A percentile compares a stretch with the other conserved stretches of the same genome.
phyloP scores from a whole-genome alignment of 192 early-diverging fungal species.

The Linnemannia zychae region DNA sequence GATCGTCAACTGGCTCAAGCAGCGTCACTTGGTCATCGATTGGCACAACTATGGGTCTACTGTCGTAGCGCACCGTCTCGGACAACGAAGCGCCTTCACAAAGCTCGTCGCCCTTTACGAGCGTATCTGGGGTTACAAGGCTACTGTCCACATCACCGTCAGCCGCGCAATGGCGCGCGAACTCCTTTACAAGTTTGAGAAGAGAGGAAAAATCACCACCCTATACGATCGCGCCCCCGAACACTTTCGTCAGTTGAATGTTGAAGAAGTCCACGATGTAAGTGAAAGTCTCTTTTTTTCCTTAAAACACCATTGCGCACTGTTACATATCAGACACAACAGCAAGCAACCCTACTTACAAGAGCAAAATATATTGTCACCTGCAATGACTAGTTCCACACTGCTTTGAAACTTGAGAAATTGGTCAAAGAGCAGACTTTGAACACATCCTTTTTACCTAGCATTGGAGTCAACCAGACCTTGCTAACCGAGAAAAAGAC shows the following conservation, averaged over 20 bases:
- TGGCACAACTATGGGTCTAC: constrained; percentile 99
- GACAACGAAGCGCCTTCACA: constrained; percentile 59
- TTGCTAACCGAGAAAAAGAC: constrained; percentile 60
- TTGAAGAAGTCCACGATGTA: constrained; percentile 78
- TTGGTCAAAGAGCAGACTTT: constrained; percentile 57
- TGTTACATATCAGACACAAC: too few species aligned
- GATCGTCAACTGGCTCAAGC: constrained; percentile 72
- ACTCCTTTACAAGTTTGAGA: constrained; percentile 69
- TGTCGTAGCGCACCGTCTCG: constrained; percentile 82
- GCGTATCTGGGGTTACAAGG: constrained; percentile 69
- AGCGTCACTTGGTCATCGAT: constrained; percentile 87
- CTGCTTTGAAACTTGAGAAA: constrained; percentile 57
- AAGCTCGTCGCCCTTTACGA: constrained; percentile 66
- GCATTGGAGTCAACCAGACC: constrained; percentile 50
- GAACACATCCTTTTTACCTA: constrained; percentile 53
- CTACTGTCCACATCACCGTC: constrained; percentile 89
- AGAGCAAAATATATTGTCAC: not conserved
- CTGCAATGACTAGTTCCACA: constrained; percentile 54
- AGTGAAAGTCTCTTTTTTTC: not conserved
- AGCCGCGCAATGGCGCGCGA: constrained; percentile 85
- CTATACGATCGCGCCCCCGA: constrained; percentile 87
- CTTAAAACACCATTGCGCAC: not conserved
- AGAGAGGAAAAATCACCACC: constrained; percentile 77
- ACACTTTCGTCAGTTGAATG: constrained; percentile 77
- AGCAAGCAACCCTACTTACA: too few species aligned